These are phyloP conservation scores for Brassica incana DNA, from an alignment of 345 rosid species.

Conservation along the genomic window DNA sequence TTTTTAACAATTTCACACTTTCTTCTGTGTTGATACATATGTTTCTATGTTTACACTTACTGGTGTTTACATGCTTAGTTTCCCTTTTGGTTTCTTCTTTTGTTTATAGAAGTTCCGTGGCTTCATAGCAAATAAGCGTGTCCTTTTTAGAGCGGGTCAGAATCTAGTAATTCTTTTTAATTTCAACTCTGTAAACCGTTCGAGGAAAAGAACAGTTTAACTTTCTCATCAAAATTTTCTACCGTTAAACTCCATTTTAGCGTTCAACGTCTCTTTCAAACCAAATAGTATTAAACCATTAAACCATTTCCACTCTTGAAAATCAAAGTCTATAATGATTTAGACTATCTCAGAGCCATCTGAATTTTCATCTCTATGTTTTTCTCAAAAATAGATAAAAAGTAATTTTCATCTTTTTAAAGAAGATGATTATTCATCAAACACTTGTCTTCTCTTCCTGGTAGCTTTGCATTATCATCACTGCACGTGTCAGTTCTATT, in stretches of 20 bases:
- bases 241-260: background rate
- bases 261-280: background rate
- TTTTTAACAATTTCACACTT: slow-evolving; percentile 16
- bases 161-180: background rate
- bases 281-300: background rate
- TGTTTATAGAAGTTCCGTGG: slow-evolving; percentile 15
- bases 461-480: too few relatives aligned
- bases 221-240: background rate
- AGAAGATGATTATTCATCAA: too few relatives aligned
- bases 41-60: slow-evolving; percentile 25
- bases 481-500: too few relatives aligned
- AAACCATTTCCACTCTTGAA: background rate
- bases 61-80: slow-evolving; percentile 24
- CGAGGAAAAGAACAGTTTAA: background rate
- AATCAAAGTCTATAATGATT: background rate
- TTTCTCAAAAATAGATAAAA: too few relatives aligned
- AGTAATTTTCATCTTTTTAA: too few relatives aligned
- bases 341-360: too few relatives aligned
- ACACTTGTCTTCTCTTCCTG: too few relatives aligned
- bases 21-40: slow-evolving; percentile 22
- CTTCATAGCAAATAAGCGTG: background rate
- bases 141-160: background rate
- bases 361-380: too few relatives aligned
- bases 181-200: background rate
- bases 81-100: slow-evolving; percentile 1